Conservation (phyloP, 2,329 filamentous ascomycete species). For the Neurospora sp. region DNA sequence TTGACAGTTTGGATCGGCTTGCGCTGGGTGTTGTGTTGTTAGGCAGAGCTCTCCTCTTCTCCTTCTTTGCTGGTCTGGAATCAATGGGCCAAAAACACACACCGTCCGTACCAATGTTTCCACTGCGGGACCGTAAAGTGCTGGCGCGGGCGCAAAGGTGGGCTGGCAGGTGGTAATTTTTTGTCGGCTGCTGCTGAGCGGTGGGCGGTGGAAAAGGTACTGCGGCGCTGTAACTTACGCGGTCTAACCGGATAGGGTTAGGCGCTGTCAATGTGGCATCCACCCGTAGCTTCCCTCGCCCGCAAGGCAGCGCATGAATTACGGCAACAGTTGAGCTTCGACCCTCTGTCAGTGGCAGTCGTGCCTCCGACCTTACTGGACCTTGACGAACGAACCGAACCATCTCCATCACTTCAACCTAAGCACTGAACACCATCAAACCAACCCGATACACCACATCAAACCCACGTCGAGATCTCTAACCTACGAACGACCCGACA, state of each 20-base stretch:
- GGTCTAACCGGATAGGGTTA: background rate
- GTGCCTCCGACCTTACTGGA: background rate
- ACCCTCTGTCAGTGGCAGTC: background rate
- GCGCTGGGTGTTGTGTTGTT: background rate
- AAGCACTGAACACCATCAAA: background rate
- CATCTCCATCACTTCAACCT: background rate
- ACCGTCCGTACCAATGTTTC: background rate
- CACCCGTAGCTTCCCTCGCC: background rate
- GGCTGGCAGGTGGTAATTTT: background rate
- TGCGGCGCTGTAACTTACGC: background rate
- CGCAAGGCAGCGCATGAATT: background rate
- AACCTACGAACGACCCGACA: background rate
- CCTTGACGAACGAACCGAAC: background rate
- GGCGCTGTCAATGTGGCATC: background rate
- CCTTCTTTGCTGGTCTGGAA: background rate
- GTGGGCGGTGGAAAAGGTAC: background rate
- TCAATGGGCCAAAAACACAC: background rate
- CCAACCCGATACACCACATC: background rate
- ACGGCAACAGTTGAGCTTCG: background rate
- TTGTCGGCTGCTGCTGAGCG: background rate
- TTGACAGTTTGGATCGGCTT: background rate
- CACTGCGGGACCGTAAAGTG: background rate
- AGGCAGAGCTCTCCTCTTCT: background rate
- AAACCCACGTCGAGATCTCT: background rate
- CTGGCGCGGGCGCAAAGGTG: background rate